phyloP scores from a whole-genome alignment of 2,329 filamentous ascomycete genomes.

The Monosporascus sp. region DNA sequence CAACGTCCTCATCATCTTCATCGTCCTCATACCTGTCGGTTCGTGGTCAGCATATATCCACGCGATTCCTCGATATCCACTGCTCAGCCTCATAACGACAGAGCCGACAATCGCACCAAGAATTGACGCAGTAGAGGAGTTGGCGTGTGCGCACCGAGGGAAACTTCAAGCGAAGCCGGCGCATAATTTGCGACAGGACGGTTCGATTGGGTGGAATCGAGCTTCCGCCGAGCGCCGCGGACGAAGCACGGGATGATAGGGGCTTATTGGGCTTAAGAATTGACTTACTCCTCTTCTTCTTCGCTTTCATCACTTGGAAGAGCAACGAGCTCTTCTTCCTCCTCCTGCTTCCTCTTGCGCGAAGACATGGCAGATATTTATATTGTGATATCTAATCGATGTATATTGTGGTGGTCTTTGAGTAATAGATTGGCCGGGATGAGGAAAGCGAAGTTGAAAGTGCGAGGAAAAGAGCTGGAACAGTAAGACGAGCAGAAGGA shows the following conservation, averaged over 20 bases:
- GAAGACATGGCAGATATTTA: constrained; percentile 19
- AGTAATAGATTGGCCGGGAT: constrained; percentile 1
- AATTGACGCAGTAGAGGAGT: constrained; percentile 4
- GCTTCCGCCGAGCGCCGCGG: constrained; percentile 1
- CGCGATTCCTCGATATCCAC: background rate
- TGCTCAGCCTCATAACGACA: background rate
- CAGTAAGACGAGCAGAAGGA: constrained; percentile 2
- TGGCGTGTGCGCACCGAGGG: constrained; percentile 3
- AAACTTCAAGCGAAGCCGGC: constrained; percentile 10
- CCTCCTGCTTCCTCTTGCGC: constrained; percentile 29
- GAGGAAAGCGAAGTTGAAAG: constrained; percentile 7
- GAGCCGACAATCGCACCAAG: background rate
- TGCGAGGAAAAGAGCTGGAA: constrained; percentile 13
- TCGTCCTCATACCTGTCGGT: constrained; percentile 25
- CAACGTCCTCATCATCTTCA: constrained; percentile 25
- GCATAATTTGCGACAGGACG: constrained; percentile 11
- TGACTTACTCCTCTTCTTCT: constrained; percentile 31
- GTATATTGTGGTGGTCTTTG: background rate
- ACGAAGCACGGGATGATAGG: background rate
- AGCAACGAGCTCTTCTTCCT: constrained; percentile 29
- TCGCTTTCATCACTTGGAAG: constrained; percentile 30
- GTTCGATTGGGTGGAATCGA: background rate
- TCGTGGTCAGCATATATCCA: constrained; percentile 9
- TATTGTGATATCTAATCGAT: constrained; percentile 1
- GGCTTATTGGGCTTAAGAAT: background rate